Percentiles rank a stretch among this genome's conserved stretches.
Evolutionary conservation across 2,329 filamentous ascomycete species (phyloP).

Genomic region (Penicillium sp.): DNA sequence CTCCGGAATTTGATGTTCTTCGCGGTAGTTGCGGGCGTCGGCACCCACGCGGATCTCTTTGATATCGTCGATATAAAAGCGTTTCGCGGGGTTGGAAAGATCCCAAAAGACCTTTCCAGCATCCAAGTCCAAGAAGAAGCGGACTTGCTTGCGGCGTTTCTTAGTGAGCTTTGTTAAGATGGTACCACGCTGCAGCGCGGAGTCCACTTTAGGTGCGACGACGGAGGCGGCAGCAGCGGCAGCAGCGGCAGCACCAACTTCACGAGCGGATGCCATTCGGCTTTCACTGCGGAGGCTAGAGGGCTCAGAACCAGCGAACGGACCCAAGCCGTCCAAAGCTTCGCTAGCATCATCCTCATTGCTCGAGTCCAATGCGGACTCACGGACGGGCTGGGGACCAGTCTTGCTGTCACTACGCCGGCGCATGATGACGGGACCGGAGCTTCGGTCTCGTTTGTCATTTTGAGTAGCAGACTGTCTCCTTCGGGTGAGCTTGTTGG

Average conservation of each 20-base stretch:
- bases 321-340: slow-evolving; percentile 44
- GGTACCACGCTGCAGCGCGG: slow-evolving; percentile 75
- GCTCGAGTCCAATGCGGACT: slow-evolving; percentile 45
- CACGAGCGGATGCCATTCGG: slow-evolving; percentile 32
- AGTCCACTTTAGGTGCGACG: slow-evolving; percentile 70
- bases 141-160: slow-evolving; percentile 72
- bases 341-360: slow-evolving; percentile 45
- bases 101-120: slow-evolving; percentile 89
- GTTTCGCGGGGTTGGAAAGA: slow-evolving; percentile 72
- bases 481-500: slow-evolving; percentile 66
- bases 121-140: slow-evolving; percentile 77
- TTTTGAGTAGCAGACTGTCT: slow-evolving; percentile 76
- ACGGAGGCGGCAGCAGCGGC: slow-evolving; percentile 28
- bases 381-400: slow-evolving; percentile 57
- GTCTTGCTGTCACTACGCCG: slow-evolving; percentile 87
- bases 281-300: slow-evolving; percentile 41
- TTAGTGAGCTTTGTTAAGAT: slow-evolving; percentile 80
- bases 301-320: slow-evolving; percentile 43
- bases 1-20: slow-evolving; percentile 73
- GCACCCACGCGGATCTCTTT: slow-evolving; percentile 81
- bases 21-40: slow-evolving; percentile 84
- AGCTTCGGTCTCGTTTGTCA: slow-evolving; percentile 79
- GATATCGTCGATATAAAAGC: slow-evolving; percentile 93
- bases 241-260: slow-evolving; percentile 25
- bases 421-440: slow-evolving; percentile 84